phyloP scores from a whole-genome alignment of 768 basidiomycete species.

The Calvatia gigantea region DNA sequence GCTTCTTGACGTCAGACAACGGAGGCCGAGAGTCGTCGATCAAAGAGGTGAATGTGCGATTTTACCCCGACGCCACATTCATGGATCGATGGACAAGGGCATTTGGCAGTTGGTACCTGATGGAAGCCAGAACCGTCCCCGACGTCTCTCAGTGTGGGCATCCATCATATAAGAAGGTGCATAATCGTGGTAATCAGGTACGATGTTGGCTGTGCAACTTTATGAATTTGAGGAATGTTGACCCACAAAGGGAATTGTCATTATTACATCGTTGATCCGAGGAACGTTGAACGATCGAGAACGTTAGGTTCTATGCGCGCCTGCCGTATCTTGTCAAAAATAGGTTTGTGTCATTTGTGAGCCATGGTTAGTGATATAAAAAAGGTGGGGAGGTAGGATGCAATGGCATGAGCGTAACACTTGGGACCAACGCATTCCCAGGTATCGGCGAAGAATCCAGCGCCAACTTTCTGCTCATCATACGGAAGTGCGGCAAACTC shows the following conservation, averaged over 20 bases:
- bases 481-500: too few relatives aligned
- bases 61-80: background rate
- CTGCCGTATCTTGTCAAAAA: background rate
- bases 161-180: background rate
- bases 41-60: background rate
- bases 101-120: conserved; percentile 7
- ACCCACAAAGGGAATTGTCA: background rate
- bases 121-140: background rate
- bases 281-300: background rate
- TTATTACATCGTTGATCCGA: background rate
- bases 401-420: too few relatives aligned
- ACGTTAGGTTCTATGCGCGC: too few relatives aligned
- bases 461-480: background rate
- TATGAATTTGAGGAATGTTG: background rate
- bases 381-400: background rate
- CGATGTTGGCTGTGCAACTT: background rate
- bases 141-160: background rate
- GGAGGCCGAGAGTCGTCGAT: background rate
- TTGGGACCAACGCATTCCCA: too few relatives aligned
- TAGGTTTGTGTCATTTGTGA: too few relatives aligned
- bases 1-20: background rate
- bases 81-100: background rate
- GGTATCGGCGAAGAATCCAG: background rate
- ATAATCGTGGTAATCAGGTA: background rate
- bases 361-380: too few relatives aligned